Conservation (phyloP, 768 basidiomycete species). For the Gymnopilus junonius region DNA sequence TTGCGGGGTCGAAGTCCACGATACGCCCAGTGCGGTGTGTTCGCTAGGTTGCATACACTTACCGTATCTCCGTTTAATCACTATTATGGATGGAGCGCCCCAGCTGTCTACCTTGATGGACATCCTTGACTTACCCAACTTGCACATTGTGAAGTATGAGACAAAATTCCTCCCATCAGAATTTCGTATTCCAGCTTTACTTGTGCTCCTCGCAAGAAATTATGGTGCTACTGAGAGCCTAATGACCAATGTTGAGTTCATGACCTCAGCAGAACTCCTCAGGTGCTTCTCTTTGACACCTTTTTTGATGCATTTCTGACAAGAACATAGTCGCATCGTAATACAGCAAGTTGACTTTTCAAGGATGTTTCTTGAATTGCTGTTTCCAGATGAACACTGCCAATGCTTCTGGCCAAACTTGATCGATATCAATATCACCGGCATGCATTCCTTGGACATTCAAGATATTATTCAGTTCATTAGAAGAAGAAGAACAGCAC, state of each 20-base stretch:
- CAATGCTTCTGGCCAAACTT: no score
- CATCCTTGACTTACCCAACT: background rate
- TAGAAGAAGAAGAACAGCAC: no score
- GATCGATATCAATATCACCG: no score
- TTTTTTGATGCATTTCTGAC: background rate
- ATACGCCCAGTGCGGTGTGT: background rate
- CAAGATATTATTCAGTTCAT: no score
- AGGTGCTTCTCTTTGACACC: background rate
- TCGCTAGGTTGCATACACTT: background rate
- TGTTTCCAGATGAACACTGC: no score
- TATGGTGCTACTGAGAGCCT: background rate
- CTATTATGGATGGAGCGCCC: background rate
- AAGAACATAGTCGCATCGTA: no score
- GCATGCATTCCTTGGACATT: no score
- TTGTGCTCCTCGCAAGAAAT: background rate
- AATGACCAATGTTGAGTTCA: background rate
- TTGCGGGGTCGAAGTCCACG: background rate
- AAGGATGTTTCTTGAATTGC: no score
- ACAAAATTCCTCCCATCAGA: background rate
- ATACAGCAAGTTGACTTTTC: no score
- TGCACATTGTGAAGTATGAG: background rate
- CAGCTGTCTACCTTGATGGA: background rate
- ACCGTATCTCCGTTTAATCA: background rate
- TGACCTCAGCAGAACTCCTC: background rate
- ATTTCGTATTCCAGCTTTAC: background rate